These are phyloP conservation scores for Aspergillus bridgeri DNA, from an alignment of 495 filamentous ascomycete species.

Conservation along the genomic window DNA sequence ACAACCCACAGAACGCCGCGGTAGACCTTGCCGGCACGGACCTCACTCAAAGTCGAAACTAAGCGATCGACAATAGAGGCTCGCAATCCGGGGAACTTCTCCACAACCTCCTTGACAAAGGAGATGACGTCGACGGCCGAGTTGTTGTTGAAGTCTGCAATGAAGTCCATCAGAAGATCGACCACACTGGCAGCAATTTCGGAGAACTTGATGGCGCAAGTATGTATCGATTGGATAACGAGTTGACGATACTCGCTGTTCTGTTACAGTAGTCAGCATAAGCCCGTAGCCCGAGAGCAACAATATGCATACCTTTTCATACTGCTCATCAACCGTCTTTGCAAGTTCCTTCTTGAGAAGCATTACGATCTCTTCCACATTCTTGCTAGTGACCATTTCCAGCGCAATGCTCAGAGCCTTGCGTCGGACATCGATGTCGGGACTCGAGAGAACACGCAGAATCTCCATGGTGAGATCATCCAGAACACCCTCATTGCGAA, in stretches of 20 bases:
- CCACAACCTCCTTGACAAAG: slow-evolving; percentile 98
- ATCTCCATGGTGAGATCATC: slow-evolving; percentile 99
- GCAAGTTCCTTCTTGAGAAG: slow-evolving; percentile 95
- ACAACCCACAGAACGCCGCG: slow-evolving; percentile 96
- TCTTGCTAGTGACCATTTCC: slow-evolving; percentile 98
- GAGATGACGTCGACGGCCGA: slow-evolving; percentile 97
- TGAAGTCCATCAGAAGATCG: slow-evolving; percentile 98
- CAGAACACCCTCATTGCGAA: slow-evolving; percentile 88
- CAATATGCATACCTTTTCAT: slow-evolving; percentile 67
- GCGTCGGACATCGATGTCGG: slow-evolving; percentile 92
- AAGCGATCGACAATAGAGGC: slow-evolving; percentile 82
- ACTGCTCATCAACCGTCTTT: slow-evolving; percentile 97
- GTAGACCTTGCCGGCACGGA: slow-evolving; percentile 95
- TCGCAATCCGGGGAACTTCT: slow-evolving; percentile 92
- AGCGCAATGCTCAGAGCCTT: slow-evolving; percentile 89
- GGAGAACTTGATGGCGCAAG: slow-evolving; percentile 97
- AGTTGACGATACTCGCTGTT: slow-evolving; percentile 96
- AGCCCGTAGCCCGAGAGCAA: neutral
- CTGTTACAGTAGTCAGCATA: slow-evolving; percentile 35
- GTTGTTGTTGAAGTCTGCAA: slow-evolving; percentile 95
- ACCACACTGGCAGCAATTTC: slow-evolving; percentile 97
- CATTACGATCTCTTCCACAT: slow-evolving; percentile 95
- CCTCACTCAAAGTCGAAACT: slow-evolving; percentile 87
- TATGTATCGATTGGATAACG: slow-evolving; percentile 94
- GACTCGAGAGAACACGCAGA: slow-evolving; percentile 89